phyloP scores from a whole-genome alignment of 805 yeast species.

The Isabelozyma pseudorhagii region DNA sequence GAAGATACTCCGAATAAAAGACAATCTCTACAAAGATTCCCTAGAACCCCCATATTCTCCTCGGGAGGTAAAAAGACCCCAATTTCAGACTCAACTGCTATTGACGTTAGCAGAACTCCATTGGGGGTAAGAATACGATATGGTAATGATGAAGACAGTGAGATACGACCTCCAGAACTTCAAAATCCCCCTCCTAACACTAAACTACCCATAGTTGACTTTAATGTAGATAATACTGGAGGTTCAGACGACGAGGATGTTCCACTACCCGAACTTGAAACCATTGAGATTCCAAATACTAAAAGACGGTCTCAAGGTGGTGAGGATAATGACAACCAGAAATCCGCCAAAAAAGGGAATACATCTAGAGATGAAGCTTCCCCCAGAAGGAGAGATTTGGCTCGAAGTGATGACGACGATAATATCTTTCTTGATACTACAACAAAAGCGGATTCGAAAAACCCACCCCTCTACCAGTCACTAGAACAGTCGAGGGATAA shows the following conservation, averaged over 20 bases:
- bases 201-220: neutral
- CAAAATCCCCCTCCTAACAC: conserved; percentile 4
- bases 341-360: neutral
- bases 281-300: conserved; percentile 12
- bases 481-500: conserved; percentile 6
- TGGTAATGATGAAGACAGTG: conserved; percentile 26
- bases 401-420: conserved; percentile 17
- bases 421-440: conserved; percentile 32
- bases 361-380: too few relatives aligned
- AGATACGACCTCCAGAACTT: conserved; percentile 24
- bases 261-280: conserved; percentile 17
- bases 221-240: conserved; percentile 8
- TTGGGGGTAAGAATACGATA: conserved; percentile 14
- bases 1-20: conserved; percentile 2
- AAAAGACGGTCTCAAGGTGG: neutral
- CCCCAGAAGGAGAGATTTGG: neutral
- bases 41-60: conserved; percentile 45
- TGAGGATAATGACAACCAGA: neutral
- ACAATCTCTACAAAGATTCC: conserved; percentile 33
- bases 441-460: conserved; percentile 8
- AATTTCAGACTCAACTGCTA: conserved; percentile 5
- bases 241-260: conserved; percentile 12
- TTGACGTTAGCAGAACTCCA: conserved; percentile 23
- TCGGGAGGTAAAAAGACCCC: conserved; percentile 19
- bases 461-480: conserved; percentile 31